phyloP scores from a whole-genome alignment of 139 green algal genomes.

The Dunaliella sp. region DNA sequence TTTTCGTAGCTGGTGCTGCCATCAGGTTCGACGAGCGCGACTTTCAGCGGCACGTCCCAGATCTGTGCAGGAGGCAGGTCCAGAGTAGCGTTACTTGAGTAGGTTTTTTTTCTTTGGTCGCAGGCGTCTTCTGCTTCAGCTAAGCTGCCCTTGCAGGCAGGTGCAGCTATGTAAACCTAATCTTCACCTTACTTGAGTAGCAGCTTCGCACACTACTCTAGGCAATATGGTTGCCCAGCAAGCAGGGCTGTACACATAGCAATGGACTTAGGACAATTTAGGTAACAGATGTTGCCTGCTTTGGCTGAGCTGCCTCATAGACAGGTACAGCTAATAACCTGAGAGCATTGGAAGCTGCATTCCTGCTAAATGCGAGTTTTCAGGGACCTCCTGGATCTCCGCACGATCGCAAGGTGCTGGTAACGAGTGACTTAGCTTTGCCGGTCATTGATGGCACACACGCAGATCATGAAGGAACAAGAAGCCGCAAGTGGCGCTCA shows the following conservation, averaged over 20 bases:
- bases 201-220: too few species aligned
- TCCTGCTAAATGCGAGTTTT: too few species aligned
- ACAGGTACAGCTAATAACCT: neutral
- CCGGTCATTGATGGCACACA: neutral
- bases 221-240: neutral
- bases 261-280: neutral
- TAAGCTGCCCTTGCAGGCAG: neutral
- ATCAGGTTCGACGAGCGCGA: neutral
- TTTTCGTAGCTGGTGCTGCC: neutral
- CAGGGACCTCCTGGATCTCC: too few species aligned
- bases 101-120: neutral
- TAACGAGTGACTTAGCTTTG: neutral
- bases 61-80: neutral
- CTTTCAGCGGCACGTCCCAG: neutral
- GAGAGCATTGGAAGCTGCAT: neutral
- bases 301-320: neutral
- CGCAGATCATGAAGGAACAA: neutral
- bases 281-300: neutral
- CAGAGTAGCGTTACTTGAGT: neutral
- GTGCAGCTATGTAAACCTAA: too few species aligned
- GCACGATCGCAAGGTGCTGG: too few species aligned
- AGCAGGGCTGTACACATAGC: neutral
- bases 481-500: too few species aligned
- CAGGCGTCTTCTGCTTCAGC: too few species aligned
- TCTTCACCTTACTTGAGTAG: too few species aligned